Percentiles rank a stretch among this genome's conserved stretches.
These are phyloP conservation scores for Cercospora sp. DNA, from an alignment of 2,329 filamentous ascomycete species.

Conservation along the genomic window DNA sequence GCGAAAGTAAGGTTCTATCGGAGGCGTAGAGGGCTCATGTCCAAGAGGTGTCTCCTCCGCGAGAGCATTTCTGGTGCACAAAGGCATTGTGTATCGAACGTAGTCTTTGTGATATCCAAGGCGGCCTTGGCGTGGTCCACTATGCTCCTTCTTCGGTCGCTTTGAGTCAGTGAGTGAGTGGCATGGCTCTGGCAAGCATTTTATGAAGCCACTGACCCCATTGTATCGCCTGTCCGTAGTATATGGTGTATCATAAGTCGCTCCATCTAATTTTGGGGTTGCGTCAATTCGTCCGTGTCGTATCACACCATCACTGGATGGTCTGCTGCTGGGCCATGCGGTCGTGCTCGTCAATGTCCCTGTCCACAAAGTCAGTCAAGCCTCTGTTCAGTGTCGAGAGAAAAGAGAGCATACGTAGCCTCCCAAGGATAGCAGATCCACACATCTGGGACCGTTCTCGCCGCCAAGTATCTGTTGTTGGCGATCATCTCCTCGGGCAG, in stretches of 20 bases:
- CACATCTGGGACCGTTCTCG: slow-evolving; percentile 83
- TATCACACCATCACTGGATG: slow-evolving; percentile 10
- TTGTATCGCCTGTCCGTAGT: neutral
- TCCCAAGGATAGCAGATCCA: slow-evolving; percentile 99
- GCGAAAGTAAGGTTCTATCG: neutral
- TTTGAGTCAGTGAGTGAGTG: neutral
- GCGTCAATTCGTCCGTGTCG: neutral
- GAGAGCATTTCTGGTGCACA: neutral
- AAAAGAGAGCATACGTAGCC: slow-evolving; percentile 59
- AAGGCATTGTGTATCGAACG: neutral
- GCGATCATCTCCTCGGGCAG: slow-evolving; percentile 77
- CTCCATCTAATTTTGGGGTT: neutral
- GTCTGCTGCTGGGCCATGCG: slow-evolving; percentile 54
- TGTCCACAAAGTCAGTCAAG: slow-evolving; percentile 7
- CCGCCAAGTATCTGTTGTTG: slow-evolving; percentile 75
- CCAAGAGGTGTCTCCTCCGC: neutral
- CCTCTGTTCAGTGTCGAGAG: neutral
- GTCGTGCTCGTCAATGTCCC: slow-evolving; percentile 91
- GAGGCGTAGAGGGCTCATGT: neutral
- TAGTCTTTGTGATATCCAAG: neutral
- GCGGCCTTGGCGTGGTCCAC: neutral
- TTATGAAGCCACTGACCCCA: neutral
- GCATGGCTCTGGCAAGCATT: neutral
- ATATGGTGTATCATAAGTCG: neutral
- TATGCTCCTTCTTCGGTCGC: neutral